Conservation (phyloP, 305 asterid genomes). For the Coffea humblotiana region DNA sequence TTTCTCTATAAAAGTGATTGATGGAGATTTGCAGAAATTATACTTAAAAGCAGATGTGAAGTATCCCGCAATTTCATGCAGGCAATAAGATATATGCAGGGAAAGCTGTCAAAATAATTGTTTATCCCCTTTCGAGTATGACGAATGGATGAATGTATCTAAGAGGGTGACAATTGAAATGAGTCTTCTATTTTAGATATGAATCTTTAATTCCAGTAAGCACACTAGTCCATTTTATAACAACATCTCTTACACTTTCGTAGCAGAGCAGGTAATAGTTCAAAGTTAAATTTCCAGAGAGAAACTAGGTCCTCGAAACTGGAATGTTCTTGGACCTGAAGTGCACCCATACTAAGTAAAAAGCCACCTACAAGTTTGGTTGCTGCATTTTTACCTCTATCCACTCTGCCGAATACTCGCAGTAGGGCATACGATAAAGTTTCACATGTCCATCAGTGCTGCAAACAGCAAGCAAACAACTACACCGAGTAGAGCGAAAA, state of each 20-base stretch:
- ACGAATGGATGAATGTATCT: background rate
- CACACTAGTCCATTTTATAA: background rate
- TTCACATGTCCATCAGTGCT: slow-evolving; percentile 69
- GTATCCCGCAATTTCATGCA: background rate
- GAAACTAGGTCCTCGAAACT: background rate
- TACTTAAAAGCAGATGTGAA: background rate
- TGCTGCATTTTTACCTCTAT: slow-evolving; percentile 51
- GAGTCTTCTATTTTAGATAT: background rate
- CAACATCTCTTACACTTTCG: too few relatives aligned
- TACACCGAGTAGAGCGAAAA: slow-evolving; percentile 27
- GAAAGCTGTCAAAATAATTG: background rate
- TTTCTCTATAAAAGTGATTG: background rate
- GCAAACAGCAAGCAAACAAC: slow-evolving; percentile 93
- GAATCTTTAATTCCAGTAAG: too few relatives aligned
- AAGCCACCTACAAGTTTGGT: background rate
- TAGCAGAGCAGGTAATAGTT: too few relatives aligned
- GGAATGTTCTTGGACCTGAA: background rate
- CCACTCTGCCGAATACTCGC: slow-evolving; percentile 81
- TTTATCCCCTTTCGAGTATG: background rate
- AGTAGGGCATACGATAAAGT: slow-evolving; percentile 67
- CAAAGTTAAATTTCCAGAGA: background rate
- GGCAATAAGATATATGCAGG: background rate
- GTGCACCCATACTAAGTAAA: background rate
- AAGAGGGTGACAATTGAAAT: background rate
- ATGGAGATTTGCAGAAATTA: background rate